Evolutionary conservation across 495 filamentous ascomycete genomes (phyloP).

Genomic region (Penicillium silybi): DNA sequence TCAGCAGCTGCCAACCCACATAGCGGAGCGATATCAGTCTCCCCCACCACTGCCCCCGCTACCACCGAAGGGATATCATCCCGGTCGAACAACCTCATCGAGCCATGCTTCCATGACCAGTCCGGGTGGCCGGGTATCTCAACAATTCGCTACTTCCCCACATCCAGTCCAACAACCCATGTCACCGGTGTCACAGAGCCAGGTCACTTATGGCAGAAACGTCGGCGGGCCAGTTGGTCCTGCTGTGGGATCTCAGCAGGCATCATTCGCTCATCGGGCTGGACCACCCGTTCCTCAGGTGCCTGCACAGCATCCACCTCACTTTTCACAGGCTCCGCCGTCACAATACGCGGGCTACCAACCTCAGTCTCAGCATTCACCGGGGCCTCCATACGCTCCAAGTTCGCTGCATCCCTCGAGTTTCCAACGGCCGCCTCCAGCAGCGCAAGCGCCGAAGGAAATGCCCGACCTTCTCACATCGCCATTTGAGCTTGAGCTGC

Average conservation of each 20-base stretch:
- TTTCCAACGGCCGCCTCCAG: slow-evolving; percentile 18
- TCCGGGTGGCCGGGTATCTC: slow-evolving; percentile 11
- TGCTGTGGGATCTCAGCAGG: neutral
- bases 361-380: slow-evolving; percentile 18
- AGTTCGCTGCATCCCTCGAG: slow-evolving; percentile 16
- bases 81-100: slow-evolving; percentile 7
- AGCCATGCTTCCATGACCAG: slow-evolving; percentile 7
- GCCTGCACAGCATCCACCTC: slow-evolving; percentile 1
- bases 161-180: slow-evolving; percentile 1
- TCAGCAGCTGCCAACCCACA: slow-evolving; percentile 13
- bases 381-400: slow-evolving; percentile 14
- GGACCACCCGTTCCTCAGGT: slow-evolving; percentile 1
- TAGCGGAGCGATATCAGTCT: slow-evolving; percentile 27
- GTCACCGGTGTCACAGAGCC: slow-evolving; percentile 9
- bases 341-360: slow-evolving; percentile 21
- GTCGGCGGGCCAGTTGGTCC: slow-evolving; percentile 6
- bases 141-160: slow-evolving; percentile 9
- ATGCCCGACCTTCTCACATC: slow-evolving; percentile 70
- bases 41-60: slow-evolving; percentile 38
- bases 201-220: slow-evolving; percentile 12
- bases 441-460: slow-evolving; percentile 37
- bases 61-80: slow-evolving; percentile 36
- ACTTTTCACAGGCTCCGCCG: slow-evolving; percentile 5
- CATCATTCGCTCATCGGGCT: slow-evolving; percentile 6
- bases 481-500: slow-evolving; percentile 62